Conservation (phyloP, 116 monocot genomes). For the Dioscorea cayenensis region DNA sequence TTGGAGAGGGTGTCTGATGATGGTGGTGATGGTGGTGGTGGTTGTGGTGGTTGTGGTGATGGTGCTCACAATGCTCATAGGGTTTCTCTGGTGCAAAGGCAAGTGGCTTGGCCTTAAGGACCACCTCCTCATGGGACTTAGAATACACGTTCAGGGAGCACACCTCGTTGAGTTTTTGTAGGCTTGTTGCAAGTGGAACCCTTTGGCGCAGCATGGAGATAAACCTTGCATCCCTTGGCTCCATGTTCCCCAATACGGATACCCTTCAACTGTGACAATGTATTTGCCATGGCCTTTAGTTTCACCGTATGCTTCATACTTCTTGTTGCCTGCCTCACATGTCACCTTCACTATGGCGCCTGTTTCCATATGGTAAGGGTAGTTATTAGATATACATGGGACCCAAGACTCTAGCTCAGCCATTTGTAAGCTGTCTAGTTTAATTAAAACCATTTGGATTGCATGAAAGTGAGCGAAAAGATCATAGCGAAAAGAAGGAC, state of each 20-base stretch:
- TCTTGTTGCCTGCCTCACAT: slow-evolving; percentile 14
- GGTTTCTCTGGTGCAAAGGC: slow-evolving; percentile 14
- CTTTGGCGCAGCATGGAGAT: slow-evolving; percentile 19
- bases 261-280: slow-evolving; percentile 7
- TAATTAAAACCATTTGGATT: background rate
- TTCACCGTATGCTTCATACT: slow-evolving; percentile 12
- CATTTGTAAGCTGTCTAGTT: background rate
- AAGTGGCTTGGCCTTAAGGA: slow-evolving; percentile 13
- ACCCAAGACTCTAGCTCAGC: too few species aligned
- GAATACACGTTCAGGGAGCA: slow-evolving; percentile 3
- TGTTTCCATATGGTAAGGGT: background rate
- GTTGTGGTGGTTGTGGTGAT: background rate
- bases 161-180: slow-evolving; percentile 11
- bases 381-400: too few species aligned
- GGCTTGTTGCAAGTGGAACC: slow-evolving; percentile 17
- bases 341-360: slow-evolving; percentile 27
- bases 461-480: background rate
- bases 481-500: background rate
- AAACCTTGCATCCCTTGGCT: slow-evolving; percentile 12
- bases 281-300: slow-evolving; percentile 14
- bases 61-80: slow-evolving; percentile 10
- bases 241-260: slow-evolving; percentile 10
- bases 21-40: background rate
- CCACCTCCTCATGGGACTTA: slow-evolving; percentile 4
- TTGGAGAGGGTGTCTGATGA: background rate